These are phyloP conservation scores for Fusarium cicatricum DNA, from an alignment of 2,329 filamentous ascomycete genomes.

Conservation along the genomic window DNA sequence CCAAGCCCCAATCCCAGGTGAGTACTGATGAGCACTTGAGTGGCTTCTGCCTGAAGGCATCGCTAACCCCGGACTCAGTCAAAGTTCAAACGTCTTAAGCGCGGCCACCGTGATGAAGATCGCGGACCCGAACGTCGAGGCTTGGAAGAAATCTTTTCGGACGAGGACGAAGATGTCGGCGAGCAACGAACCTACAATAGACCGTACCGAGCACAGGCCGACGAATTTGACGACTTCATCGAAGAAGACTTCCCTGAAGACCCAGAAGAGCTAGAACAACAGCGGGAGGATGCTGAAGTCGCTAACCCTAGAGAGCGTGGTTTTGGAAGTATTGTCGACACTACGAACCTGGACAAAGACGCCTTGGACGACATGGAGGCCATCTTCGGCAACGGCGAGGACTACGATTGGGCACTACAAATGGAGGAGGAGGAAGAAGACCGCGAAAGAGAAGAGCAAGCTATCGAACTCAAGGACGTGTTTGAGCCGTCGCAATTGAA, in stretches of 20 bases:
- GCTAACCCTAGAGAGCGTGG: conserved; percentile 79
- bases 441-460: conserved; percentile 79
- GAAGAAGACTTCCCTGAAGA: conserved; percentile 94
- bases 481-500: conserved; percentile 96
- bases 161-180: conserved; percentile 82
- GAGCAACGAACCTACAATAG: conserved; percentile 62
- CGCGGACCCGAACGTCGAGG: conserved; percentile 71
- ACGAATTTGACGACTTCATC: conserved; percentile 95
- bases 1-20: conserved; percentile 75
- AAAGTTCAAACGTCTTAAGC: conserved; percentile 96
- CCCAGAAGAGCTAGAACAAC: conserved; percentile 77
- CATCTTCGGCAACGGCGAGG: conserved; percentile 94
- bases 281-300: conserved; percentile 88
- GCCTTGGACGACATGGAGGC: conserved; percentile 95
- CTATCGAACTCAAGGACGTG: conserved; percentile 93
- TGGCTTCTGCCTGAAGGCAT: neutral
- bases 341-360: conserved; percentile 87
- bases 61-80: conserved; percentile 58
- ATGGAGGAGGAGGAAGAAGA: conserved; percentile 88
- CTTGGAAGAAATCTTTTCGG: conserved; percentile 92
- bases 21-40: conserved; percentile 34
- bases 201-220: conserved; percentile 67
- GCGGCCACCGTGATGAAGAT: conserved; percentile 80
- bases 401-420: conserved; percentile 94
- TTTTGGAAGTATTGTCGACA: conserved; percentile 76